Evolutionary conservation across 2,329 filamentous ascomycete species (phyloP).

Genomic region (Colletotrichum musae): DNA sequence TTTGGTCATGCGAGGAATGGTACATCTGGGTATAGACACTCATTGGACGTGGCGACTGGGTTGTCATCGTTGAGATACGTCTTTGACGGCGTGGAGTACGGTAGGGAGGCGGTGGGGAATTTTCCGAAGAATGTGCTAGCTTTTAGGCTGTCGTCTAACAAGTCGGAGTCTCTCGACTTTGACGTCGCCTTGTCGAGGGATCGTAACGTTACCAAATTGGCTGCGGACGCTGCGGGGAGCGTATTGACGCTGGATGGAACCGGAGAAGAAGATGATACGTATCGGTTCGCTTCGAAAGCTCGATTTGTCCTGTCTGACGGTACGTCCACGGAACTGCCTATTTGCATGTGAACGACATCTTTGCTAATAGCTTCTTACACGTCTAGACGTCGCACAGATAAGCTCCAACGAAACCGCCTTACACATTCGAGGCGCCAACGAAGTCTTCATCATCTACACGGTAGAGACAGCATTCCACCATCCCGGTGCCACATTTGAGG

Average conservation of each 20-base stretch:
- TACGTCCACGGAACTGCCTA: neutral
- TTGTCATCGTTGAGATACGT: neutral
- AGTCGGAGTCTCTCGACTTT: conserved; percentile 26
- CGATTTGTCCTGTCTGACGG: neutral
- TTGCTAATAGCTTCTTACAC: neutral
- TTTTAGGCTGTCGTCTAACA: conserved; percentile 42
- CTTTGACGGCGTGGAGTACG: conserved; percentile 30
- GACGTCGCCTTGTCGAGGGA: neutral
- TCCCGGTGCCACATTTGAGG: neutral
- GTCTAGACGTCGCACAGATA: neutral
- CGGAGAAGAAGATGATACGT: conserved; percentile 13
- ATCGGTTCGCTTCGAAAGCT: neutral
- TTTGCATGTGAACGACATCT: too few relatives aligned
- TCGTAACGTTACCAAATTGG: neutral
- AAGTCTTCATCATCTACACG: conserved; percentile 41
- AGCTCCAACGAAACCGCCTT: conserved; percentile 23
- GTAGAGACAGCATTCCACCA: conserved; percentile 23
- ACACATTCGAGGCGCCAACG: conserved; percentile 32
- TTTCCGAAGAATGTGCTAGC: conserved; percentile 44
- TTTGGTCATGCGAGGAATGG: conserved; percentile 43
- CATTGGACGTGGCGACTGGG: conserved; percentile 1
- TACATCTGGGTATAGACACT: neutral
- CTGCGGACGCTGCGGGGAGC: neutral
- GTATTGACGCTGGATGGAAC: neutral
- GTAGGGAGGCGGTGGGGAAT: conserved; percentile 43